Base-by-base conservation (phyloP, 176 grass and related monocot species). In the Poa annua region DNA sequence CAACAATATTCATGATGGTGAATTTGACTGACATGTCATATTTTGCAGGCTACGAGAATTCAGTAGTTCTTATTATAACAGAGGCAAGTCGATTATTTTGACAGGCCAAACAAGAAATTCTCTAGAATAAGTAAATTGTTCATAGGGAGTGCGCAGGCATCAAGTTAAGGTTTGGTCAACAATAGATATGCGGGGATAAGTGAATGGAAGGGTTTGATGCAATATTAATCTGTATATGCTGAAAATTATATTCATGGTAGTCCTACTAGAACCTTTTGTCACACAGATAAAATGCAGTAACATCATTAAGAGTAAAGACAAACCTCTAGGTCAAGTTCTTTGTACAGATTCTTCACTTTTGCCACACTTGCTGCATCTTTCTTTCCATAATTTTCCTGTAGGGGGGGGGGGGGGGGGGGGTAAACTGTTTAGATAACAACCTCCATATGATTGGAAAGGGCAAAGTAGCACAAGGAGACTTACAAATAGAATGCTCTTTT, bases 341-440 rank as follows among this genome's bases (percentile, higher is more conserved):
- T 94, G 85, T 99, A 99, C 51, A 96, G 80, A 75, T 41, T 50
- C 81, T 99, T 99, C 85, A 99, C 93, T 82, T 99, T 96, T 81
- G 86, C 84, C 85, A 99, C 93, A 80, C 91, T 90, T 10, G 24
- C 76, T 65, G 91, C 59, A 90, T 99, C 89, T 85, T 87, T 75
- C 88, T 96, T 99, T 59, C 97, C 97, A 89, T 99, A 99, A 81
- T 94, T 96, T 81, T 99, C 97, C 97, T 99, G 87, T 25, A 87
- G 50, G 52, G 22, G n/a, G n/a, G n/a, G n/a, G n/a, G n/a, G n/a
- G n/a, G n/a, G n/a, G n/a, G n/a, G n/a, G n/a, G 49, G 49, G 52
- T 36, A 5, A 56, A 79, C 21, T 38, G 10, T 68, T 80, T 24
- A 75, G 59, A 71, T 14, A 60, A 67, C 51, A 34, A 33, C 33